These are phyloP conservation scores for Achaetomiella virescens DNA, from an alignment of 495 filamentous ascomycete species.

Conservation along the genomic window DNA sequence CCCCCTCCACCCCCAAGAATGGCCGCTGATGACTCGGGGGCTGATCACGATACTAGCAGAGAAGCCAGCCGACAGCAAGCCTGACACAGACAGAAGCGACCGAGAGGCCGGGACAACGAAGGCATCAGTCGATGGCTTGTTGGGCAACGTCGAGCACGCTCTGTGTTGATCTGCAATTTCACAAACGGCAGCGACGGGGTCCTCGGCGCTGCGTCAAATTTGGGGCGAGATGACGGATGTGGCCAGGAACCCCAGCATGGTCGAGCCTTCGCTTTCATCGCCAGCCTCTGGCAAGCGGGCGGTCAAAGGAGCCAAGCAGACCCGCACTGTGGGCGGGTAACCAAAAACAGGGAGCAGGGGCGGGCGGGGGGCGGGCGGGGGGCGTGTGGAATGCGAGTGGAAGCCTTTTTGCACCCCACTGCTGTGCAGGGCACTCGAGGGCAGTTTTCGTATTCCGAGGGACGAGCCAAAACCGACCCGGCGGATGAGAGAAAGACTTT, in stretches of 20 bases:
- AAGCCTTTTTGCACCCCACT: not conserved
- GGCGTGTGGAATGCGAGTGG: not conserved
- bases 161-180: not conserved
- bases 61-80: too few species aligned
- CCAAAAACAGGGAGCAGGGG: constrained; percentile 10
- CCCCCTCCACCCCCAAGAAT: not conserved
- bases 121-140: not conserved
- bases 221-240: constrained; percentile 27
- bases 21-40: not conserved
- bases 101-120: not conserved
- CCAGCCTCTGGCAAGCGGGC: constrained; percentile 7
- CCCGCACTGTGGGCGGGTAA: constrained; percentile 5
- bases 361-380: not conserved
- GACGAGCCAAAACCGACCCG: not conserved
- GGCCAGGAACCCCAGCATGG: constrained; percentile 20
- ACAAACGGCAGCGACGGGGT: constrained; percentile 3
- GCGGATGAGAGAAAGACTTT: not conserved
- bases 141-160: not conserved
- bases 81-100: not conserved
- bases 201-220: constrained; percentile 12
- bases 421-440: not conserved
- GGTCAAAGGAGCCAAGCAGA: not conserved
- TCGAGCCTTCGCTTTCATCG: constrained; percentile 5
- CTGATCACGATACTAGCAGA: too few species aligned
- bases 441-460: constrained; percentile 6